Evolutionary conservation across 805 yeast species (phyloP), one percentile per base, ranked within the genome.

Genomic region (Zygosaccharomyces rouxii): DNA sequence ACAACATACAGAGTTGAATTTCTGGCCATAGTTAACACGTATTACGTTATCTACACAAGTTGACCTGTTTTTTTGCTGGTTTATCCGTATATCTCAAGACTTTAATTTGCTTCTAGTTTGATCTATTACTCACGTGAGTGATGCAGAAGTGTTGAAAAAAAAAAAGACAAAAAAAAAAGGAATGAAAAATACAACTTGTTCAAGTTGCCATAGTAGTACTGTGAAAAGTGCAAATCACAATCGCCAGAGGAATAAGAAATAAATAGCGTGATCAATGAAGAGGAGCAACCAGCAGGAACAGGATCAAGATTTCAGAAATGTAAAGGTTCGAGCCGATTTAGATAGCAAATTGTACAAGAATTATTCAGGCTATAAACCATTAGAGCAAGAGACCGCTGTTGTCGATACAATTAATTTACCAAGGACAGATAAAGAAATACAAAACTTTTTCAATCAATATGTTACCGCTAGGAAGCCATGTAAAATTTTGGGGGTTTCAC

Each of bases 401-500:
- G 43, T 59, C 14, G 63, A 55, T 29, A 42, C 39, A 9, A 50
- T 67, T 9, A 55, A 53, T 11, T 50, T 52, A 6, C 60, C 68
- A 3, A 42, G 35, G 6, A 51, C 58, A 4, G 46, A 49, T 3
- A 55, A 59, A n/a, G 56, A 58, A 4, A 41, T 55, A 5, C 45
- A 46, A 3, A 50, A 51, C 4, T 78, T 79, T 56, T 75, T 70
- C 52, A 50, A 60, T 11, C 49, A 66, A 3, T 79, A 66, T 58
- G 70, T 81, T 7, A 50, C 55, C 13, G 54, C 59, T 2, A 61
- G 84, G 43, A 74, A 66, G 41, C 88, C 89, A 2, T 79, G 76
- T 21, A 69, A 79, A 43, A 70, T 80, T 29, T 59, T 62, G 5
- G 79, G 78, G 3, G 51, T 62, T 5, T 49, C 69, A 3, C 64